phyloP scores from a whole-genome alignment of 495 filamentous ascomycete genomes.

The Aspergillus sparsus region DNA sequence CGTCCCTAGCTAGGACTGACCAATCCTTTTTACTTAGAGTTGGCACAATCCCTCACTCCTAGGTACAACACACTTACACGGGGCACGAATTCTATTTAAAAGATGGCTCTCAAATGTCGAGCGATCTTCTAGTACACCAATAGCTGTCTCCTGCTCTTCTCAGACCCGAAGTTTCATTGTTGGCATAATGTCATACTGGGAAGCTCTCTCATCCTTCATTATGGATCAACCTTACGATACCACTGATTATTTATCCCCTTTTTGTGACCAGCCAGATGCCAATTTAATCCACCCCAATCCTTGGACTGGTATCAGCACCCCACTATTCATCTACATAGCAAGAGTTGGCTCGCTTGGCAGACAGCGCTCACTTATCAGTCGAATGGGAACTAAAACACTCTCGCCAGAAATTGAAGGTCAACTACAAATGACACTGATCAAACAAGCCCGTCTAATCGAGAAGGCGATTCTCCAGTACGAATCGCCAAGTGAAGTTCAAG shows the following conservation, averaged over 20 bases:
- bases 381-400: no score
- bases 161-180: background rate
- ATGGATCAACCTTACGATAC: slow-evolving; percentile 1
- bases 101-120: slow-evolving; percentile 1
- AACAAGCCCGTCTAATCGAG: background rate
- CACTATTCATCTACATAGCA: slow-evolving; percentile 7
- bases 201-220: background rate
- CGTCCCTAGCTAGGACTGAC: background rate
- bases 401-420: background rate
- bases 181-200: slow-evolving; percentile 8
- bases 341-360: background rate
- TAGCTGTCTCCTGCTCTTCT: background rate
- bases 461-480: slow-evolving; percentile 1
- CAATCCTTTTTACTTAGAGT: background rate
- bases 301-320: slow-evolving; percentile 7
- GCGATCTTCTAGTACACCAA: background rate
- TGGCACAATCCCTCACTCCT: slow-evolving; percentile 4
- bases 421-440: background rate
- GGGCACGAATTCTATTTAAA: slow-evolving; percentile 4
- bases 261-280: background rate
- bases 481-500: background rate
- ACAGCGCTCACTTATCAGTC: slow-evolving; percentile 1
- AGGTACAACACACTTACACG: slow-evolving; percentile 6
- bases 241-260: no score
- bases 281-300: background rate